Percentiles rank a stretch among this genome's conserved stretches.
These are phyloP conservation scores for Rugonectria rugulosa DNA, from an alignment of 2,329 filamentous ascomycete genomes.

Conservation along the genomic window DNA sequence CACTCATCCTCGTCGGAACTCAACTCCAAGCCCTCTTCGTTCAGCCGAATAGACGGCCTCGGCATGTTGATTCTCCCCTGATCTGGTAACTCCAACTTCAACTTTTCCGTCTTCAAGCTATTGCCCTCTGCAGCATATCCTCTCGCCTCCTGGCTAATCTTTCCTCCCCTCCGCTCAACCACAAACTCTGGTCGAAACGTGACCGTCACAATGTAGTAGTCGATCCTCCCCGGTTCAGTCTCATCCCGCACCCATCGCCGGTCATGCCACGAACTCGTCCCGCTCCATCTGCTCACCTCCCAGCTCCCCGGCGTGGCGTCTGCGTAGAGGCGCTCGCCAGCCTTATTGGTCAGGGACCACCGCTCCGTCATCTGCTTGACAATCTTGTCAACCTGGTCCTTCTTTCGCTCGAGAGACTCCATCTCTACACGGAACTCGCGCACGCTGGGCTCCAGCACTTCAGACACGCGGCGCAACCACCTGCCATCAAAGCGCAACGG, in stretches of 20 bases:
- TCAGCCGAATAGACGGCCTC: not conserved
- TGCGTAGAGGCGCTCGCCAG: constrained; percentile 43
- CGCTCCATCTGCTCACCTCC: constrained; percentile 51
- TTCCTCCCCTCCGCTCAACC: constrained; percentile 30
- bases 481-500: constrained; percentile 44
- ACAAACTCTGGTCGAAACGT: constrained; percentile 40
- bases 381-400: constrained; percentile 54
- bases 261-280: constrained; percentile 50
- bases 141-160: constrained; percentile 18
- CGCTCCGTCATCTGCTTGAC: constrained; percentile 36
- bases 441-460: constrained; percentile 43
- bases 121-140: not conserved
- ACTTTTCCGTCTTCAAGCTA: not conserved
- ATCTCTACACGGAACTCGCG: constrained; percentile 53
- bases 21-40: not conserved
- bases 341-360: constrained; percentile 40
- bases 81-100: constrained; percentile 9
- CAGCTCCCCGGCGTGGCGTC: constrained; percentile 33
- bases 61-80: not conserved
- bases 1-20: too few species aligned
- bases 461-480: constrained; percentile 45
- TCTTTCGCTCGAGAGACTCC: constrained; percentile 56
- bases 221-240: constrained; percentile 44
- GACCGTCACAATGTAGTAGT: constrained; percentile 54
- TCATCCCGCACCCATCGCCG: constrained; percentile 54